Conservation (phyloP, 352 stramenopile genomes). For the Pythium sp. region DNA sequence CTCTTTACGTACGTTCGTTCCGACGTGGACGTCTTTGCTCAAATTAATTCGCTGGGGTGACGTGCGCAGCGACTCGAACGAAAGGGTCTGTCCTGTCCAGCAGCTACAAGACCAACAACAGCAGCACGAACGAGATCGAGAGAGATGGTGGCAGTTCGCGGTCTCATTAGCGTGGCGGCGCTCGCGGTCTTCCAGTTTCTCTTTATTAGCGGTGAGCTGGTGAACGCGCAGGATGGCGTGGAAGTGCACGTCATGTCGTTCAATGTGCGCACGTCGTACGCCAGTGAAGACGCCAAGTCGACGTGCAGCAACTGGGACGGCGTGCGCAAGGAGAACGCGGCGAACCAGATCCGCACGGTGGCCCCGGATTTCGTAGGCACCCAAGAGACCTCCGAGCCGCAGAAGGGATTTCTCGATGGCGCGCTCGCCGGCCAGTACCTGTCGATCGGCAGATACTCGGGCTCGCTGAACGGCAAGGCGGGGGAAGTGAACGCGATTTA, state of each 20-base stretch:
- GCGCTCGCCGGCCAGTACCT: conserved; percentile 50
- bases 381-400: conserved; percentile 74
- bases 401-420: conserved; percentile 63
- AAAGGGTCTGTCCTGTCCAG: background rate
- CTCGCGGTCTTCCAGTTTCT: conserved; percentile 4
- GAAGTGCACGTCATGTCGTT: conserved; percentile 70
- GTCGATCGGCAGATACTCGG: conserved; percentile 55
- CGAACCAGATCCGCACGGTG: conserved; percentile 50
- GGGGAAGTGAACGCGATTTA: conserved; percentile 64
- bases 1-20: background rate
- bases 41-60: background rate
- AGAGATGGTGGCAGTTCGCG: background rate
- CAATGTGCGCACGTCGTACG: conserved; percentile 75
- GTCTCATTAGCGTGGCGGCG: background rate
- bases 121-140: background rate
- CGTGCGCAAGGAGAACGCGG: conserved; percentile 59
- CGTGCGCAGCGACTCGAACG: background rate
- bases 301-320: conserved; percentile 64
- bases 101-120: background rate
- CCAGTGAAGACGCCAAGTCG: conserved; percentile 31
- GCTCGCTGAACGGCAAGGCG: conserved; percentile 55
- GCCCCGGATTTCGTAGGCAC: conserved; percentile 73
- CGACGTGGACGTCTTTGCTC: background rate
- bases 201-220: background rate
- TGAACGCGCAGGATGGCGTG: conserved; percentile 29